These are phyloP conservation scores for Aspergillus pseudonomiae DNA, from an alignment of 2,329 filamentous ascomycete genomes.

Conservation along the genomic window DNA sequence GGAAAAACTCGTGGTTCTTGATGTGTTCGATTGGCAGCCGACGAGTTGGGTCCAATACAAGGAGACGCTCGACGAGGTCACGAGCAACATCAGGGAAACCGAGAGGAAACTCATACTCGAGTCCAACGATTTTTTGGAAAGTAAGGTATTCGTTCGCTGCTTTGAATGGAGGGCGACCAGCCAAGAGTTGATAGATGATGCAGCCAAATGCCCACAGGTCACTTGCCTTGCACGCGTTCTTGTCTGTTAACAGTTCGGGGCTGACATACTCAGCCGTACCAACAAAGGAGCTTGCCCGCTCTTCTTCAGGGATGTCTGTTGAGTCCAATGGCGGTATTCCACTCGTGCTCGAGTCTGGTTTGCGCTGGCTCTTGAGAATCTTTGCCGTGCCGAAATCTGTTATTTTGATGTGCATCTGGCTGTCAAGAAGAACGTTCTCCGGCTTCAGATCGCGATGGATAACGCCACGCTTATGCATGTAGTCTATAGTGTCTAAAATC, in stretches of 20 bases:
- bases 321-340: constrained; percentile 52
- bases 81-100: constrained; percentile 85
- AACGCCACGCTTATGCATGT: constrained; percentile 95
- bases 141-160: constrained; percentile 93
- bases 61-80: constrained; percentile 84
- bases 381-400: constrained; percentile 99
- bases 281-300: constrained; percentile 89
- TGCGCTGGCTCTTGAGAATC: constrained; percentile 64
- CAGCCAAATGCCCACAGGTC: constrained; percentile 98
- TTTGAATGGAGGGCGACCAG: constrained; percentile 97
- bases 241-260: constrained; percentile 93
- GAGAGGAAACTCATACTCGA: constrained; percentile 90
- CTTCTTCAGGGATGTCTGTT: constrained; percentile 63
- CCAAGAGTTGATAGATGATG: constrained; percentile 93
- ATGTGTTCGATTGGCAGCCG: constrained; percentile 93
- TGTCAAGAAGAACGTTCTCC: constrained; percentile 92
- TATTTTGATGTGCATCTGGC: constrained; percentile 97
- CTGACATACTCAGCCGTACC: constrained; percentile 98
- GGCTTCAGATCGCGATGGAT: constrained; percentile 97
- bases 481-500: constrained; percentile 93
- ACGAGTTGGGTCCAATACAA: constrained; percentile 84
- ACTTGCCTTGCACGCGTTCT: constrained; percentile 95
- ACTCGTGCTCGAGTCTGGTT: constrained; percentile 51
- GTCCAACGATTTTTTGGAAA: constrained; percentile 94
- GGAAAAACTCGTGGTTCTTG: constrained; percentile 94